Percentiles rank a stretch among this genome's conserved stretches.
Conservation (phyloP, 345 rosid species). For the Lenwebbia sp. region DNA sequence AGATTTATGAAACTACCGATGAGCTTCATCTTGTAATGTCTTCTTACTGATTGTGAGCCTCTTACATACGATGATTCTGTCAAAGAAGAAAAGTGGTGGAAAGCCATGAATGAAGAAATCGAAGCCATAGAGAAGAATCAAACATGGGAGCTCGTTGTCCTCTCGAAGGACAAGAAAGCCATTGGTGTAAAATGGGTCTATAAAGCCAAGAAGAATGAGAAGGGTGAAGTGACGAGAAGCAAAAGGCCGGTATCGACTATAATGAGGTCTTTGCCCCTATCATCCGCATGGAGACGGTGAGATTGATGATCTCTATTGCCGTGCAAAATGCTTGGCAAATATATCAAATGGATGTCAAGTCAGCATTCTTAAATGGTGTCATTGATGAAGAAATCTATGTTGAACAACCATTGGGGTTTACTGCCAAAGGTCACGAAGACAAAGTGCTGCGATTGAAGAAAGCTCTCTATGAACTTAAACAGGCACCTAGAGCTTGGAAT, state of each 20-base stretch:
- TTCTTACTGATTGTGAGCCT: neutral
- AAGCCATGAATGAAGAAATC: too few species aligned
- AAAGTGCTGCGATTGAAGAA: neutral
- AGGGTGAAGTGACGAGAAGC: too few species aligned
- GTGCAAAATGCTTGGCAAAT: neutral
- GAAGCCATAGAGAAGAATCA: too few species aligned
- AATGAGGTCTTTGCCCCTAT: too few species aligned
- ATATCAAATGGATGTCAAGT: neutral
- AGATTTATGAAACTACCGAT: too few species aligned
- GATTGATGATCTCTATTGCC: too few species aligned
- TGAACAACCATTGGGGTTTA: neutral
- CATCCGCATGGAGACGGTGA: too few species aligned
- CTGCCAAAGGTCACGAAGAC: neutral
- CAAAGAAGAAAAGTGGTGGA: neutral
- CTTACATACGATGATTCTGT: neutral
- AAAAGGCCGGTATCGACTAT: too few species aligned
- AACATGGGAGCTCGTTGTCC: too few species aligned
- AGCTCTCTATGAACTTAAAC: neutral
- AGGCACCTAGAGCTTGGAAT: neutral
- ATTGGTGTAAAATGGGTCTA: too few species aligned
- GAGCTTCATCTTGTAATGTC: neutral
- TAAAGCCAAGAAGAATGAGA: too few species aligned
- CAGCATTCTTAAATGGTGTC: neutral
- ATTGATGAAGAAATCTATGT: neutral
- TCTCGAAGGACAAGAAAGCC: too few species aligned